These are phyloP conservation scores for Solanum corneliomulleri DNA, from an alignment of 257 asterid genomes.

Conservation along the genomic window DNA sequence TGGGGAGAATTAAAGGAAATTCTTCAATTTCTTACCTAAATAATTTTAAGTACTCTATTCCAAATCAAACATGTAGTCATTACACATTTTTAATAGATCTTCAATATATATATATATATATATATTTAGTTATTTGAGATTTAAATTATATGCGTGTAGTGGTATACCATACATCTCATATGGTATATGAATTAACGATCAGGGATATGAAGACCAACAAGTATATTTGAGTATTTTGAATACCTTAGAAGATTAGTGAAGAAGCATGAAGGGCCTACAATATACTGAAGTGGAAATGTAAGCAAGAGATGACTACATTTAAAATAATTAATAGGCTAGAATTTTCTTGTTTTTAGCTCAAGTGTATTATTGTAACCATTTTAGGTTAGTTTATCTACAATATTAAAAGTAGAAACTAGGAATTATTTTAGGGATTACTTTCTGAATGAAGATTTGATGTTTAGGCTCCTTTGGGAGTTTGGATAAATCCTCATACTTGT, in stretches of 20 bases:
- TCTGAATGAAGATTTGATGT: not conserved
- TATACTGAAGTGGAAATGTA: too few species aligned
- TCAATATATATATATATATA: too few species aligned
- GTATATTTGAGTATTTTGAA: not conserved
- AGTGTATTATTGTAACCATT: not conserved
- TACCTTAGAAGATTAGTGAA: too few species aligned
- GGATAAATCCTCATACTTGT: not conserved
- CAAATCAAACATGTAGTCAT: too few species aligned
- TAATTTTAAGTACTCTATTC: too few species aligned
- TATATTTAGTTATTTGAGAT: not conserved
- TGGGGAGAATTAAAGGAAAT: too few species aligned
- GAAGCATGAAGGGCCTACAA: too few species aligned
- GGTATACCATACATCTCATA: not conserved
- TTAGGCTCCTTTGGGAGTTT: not conserved
- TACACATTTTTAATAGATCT: too few species aligned
- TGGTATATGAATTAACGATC: not conserved
- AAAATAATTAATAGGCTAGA: not conserved
- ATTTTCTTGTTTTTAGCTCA: not conserved
- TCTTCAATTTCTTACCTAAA: too few species aligned
- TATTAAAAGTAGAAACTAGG: not conserved
- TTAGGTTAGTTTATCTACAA: not conserved
- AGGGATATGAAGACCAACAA: not conserved
- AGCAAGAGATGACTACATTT: not conserved
- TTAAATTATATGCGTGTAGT: not conserved
- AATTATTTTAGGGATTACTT: not conserved